These are phyloP conservation scores for Dryadomyces quercivorus DNA, from an alignment of 2,329 filamentous ascomycete species.

Conservation along the genomic window DNA sequence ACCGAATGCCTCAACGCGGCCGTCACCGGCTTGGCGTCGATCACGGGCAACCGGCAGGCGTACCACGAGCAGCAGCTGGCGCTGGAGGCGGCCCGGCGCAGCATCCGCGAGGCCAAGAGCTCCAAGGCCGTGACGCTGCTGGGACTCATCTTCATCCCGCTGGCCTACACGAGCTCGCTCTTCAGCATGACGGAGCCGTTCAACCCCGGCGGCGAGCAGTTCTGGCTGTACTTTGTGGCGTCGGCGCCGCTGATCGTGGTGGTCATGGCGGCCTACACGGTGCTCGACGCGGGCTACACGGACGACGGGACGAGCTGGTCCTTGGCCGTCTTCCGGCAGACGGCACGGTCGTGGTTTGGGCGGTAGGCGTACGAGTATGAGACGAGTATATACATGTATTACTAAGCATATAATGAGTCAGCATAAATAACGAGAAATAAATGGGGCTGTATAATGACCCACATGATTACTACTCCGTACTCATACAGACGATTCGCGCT, in stretches of 20 bases:
- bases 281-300: conserved; percentile 14
- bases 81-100: conserved; percentile 7
- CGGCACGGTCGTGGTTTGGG: not conserved
- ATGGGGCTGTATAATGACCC: too few species aligned
- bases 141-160: conserved; percentile 15
- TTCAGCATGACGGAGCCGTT: conserved; percentile 15
- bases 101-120: conserved; percentile 15
- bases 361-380: too few species aligned
- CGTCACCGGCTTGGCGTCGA: conserved; percentile 14
- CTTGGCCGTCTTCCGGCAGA: conserved; percentile 5
- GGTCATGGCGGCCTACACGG: conserved; percentile 10
- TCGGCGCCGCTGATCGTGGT: conserved; percentile 12
- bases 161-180: conserved; percentile 12
- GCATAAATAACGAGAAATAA: too few species aligned
- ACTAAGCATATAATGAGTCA: too few species aligned
- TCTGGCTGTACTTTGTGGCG: conserved; percentile 14
- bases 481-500: too few species aligned
- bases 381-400: too few species aligned
- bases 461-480: too few species aligned
- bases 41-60: conserved; percentile 15
- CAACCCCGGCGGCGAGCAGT: conserved; percentile 9
- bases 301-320: conserved; percentile 14
- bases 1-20: conserved; percentile 14
- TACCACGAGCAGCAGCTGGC: conserved; percentile 14
- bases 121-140: conserved; percentile 15